Evolutionary conservation across 1,139 yeast genomes (phyloP), one percentile per base, ranked within the genome.

Genomic region (Suhomyces anneliseae): DNA sequence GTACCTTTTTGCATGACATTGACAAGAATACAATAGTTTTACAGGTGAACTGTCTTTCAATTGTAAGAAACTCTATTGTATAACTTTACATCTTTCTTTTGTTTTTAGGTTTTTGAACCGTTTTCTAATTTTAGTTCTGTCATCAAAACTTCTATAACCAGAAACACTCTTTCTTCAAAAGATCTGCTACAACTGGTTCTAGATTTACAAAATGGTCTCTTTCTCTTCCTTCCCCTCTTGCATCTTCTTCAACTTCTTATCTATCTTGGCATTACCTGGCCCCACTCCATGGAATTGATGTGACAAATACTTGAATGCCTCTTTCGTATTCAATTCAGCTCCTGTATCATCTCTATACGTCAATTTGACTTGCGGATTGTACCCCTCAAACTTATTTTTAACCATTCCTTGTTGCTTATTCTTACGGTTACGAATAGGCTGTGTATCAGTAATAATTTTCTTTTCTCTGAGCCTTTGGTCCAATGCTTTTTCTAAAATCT

Each of bases 261-360:
- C 56, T 7, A 49, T 40, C 35, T 45, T 52, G 34, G 52, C 45
- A 8, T 53, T 54, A 2, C 56, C 54, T 4, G 57, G 54, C 8
- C 57, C 56, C 15, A 59, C 61, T 8, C 97, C 97, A 63, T 93
- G 98, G 68, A 90, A 92, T 55, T 85, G 85, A 55, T 88, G 96
- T 1, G 97, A 89, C 46, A 90, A 63, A 51, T 83, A 82, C 66
- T 90, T 92, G 70, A 83, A 92, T 0, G 98, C 98, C 52, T 87
- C 88, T 62, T 87, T 90, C 2, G 84, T 76, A 39, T 75, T 71
- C 44, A 93, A 66, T 24, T 74, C 74, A 42, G 82, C 74, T 1
- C 98, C 98, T 6, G 71, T 62, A 37, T 84, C 88, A 63, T 92
- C 97, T 40, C 74, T 76, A 63, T 90, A 89, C 35, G 74, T 76